A percentile compares a stretch with the other conserved stretches of the same genome.
phyloP scores from a whole-genome alignment of 2,329 filamentous ascomycete genomes.

The Daldinia eschscholtzii region DNA sequence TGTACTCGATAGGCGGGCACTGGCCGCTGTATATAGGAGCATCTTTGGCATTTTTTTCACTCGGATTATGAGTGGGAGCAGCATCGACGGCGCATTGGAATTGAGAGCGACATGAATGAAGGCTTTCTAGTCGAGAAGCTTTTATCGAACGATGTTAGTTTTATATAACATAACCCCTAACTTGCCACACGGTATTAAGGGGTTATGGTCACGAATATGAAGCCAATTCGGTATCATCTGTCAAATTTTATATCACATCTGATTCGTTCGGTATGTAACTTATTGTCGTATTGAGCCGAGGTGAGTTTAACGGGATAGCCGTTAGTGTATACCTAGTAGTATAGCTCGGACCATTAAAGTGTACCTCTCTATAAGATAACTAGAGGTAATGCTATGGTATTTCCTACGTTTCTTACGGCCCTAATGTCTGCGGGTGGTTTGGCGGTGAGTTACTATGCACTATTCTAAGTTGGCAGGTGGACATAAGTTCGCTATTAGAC shows the following conservation, averaged over 20 bases:
- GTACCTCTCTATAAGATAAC: neutral
- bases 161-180: neutral
- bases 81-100: slow-evolving; percentile 29
- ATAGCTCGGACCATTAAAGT: neutral
- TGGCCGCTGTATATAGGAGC: slow-evolving; percentile 8
- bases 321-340: neutral
- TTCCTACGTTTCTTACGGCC: neutral
- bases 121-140: slow-evolving; percentile 1
- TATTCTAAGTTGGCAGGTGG: neutral
- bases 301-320: neutral
- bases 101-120: slow-evolving; percentile 5
- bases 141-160: slow-evolving; percentile 6
- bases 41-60: slow-evolving; percentile 19
- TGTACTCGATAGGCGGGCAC: slow-evolving; percentile 1
- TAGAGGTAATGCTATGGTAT: too few relatives aligned
- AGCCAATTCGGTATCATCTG: neutral
- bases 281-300: neutral
- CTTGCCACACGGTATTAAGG: neutral
- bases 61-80: slow-evolving; percentile 25
- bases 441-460: slow-evolving; percentile 6
- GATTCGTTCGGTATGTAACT: neutral
- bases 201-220: slow-evolving; percentile 1
- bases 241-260: slow-evolving; percentile 1
- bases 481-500: neutral
- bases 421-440: neutral